phyloP scores from a whole-genome alignment of 345 rosid genomes.

The Eucalyptus regnans region DNA sequence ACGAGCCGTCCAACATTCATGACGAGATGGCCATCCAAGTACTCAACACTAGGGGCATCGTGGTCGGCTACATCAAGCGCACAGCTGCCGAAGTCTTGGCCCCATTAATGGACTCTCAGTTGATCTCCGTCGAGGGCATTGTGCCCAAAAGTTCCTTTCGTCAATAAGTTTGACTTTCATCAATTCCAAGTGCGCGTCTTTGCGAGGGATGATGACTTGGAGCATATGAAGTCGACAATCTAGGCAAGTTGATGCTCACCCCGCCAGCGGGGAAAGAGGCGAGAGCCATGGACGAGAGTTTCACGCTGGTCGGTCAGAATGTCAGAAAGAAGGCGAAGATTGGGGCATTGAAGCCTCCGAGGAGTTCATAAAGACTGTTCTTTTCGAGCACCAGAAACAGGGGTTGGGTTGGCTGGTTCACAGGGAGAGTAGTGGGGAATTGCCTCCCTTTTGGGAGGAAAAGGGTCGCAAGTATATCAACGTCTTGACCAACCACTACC shows the following conservation, averaged over 20 bases:
- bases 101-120: background rate
- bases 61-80: background rate
- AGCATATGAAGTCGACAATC: slow-evolving; percentile 8
- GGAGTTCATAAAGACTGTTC: slow-evolving; percentile 44
- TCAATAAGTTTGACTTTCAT: slow-evolving; percentile 5
- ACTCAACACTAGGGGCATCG: too few species aligned
- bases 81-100: fast-evolving
- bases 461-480: too few species aligned
- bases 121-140: background rate
- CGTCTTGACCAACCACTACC: too few species aligned
- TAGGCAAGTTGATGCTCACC: slow-evolving; percentile 25
- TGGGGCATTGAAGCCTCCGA: slow-evolving; percentile 50
- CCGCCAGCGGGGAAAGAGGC: slow-evolving; percentile 17
- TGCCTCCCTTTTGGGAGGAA: too few species aligned
- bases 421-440: too few species aligned
- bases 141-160: background rate
- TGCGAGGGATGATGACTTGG: slow-evolving; percentile 18
- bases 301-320: slow-evolving; percentile 43
- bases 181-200: slow-evolving; percentile 46
- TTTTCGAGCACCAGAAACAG: slow-evolving; percentile 43
- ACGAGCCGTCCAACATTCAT: too few species aligned
- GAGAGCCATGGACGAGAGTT: slow-evolving; percentile 48
- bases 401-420: slow-evolving; percentile 24
- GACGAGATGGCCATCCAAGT: background rate
- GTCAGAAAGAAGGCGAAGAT: slow-evolving; percentile 32